A percentile compares a stretch with the other conserved stretches of the same genome.
These are phyloP conservation scores for Pseudogymnoascus sp. DNA, from an alignment of 2,329 filamentous ascomycete genomes.

Conservation along the genomic window DNA sequence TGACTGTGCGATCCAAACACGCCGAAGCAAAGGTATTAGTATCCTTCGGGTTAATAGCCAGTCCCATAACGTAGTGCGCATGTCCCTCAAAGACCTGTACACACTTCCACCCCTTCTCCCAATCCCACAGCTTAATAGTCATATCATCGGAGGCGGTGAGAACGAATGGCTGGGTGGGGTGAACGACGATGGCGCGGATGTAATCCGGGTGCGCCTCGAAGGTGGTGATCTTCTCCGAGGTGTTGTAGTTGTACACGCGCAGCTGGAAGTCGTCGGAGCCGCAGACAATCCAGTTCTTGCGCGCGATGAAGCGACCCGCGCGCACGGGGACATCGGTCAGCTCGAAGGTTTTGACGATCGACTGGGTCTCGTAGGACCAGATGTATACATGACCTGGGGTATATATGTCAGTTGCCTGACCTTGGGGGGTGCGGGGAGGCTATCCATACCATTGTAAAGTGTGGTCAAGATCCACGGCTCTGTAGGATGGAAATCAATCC, in stretches of 20 bases:
- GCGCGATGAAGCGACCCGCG: conserved; percentile 89
- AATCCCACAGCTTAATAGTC: conserved; percentile 98
- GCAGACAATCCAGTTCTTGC: conserved; percentile 99
- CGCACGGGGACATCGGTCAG: conserved; percentile 96
- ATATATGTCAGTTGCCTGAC: conserved; percentile 25
- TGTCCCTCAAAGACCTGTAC: conserved; percentile 96
- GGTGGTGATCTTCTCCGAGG: conserved; percentile 93
- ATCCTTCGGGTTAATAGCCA: conserved; percentile 96
- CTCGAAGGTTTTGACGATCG: conserved; percentile 98
- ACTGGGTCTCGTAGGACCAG: conserved; percentile 96
- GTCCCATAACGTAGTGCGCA: conserved; percentile 92
- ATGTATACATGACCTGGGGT: conserved; percentile 87
- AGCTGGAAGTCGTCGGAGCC: conserved; percentile 86
- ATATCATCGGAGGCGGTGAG: conserved; percentile 96
- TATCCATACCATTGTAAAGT: conserved; percentile 75
- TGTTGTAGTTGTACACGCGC: conserved; percentile 98
- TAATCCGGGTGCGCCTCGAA: conserved; percentile 99
- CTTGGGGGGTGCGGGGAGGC: conserved; percentile 22
- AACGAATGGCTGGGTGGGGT: conserved; percentile 92
- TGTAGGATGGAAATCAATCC: conserved; percentile 92
- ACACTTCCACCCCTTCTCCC: conserved; percentile 98
- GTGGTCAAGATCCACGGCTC: conserved; percentile 97
- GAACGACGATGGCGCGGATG: conserved; percentile 91
- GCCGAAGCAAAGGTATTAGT: conserved; percentile 90
- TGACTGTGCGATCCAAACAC: conserved; percentile 92